Conservation (phyloP, 2,329 filamentous ascomycete species). For the Bipolaris zeicola region DNA sequence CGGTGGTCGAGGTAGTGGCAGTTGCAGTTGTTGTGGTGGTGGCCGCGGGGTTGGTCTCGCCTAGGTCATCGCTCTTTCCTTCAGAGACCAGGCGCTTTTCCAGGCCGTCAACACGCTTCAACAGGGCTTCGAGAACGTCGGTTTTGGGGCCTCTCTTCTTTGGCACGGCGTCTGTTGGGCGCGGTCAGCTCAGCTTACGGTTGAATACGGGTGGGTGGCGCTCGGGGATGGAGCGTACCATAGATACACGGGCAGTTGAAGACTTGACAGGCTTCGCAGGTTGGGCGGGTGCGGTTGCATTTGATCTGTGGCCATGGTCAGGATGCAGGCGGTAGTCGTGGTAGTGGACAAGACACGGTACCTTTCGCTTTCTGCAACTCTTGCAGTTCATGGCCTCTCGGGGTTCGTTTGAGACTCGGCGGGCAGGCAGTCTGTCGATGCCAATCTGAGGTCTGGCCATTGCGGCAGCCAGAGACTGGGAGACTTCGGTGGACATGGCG, state of each 20-base stretch:
- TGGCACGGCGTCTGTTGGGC: slow-evolving; percentile 73
- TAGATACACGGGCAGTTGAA: slow-evolving; percentile 90
- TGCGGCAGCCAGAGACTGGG: slow-evolving; percentile 41
- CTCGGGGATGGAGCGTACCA: slow-evolving; percentile 58
- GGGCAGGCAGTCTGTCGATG: slow-evolving; percentile 77
- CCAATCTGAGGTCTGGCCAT: slow-evolving; percentile 79
- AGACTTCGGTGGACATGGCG: slow-evolving; percentile 42
- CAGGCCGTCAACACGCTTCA: slow-evolving; percentile 84
- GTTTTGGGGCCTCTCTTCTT: slow-evolving; percentile 92
- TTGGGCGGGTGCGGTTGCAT: slow-evolving; percentile 82
- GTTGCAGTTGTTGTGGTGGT: background rate
- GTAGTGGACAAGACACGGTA: slow-evolving; percentile 44
- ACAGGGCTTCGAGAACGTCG: slow-evolving; percentile 80
- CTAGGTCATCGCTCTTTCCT: slow-evolving; percentile 52
- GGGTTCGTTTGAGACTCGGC: slow-evolving; percentile 74
- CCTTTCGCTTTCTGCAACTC: slow-evolving; percentile 90
- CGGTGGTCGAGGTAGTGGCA: slow-evolving; percentile 7
- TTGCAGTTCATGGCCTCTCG: slow-evolving; percentile 96
- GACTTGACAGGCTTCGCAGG: slow-evolving; percentile 86
- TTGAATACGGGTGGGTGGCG: background rate
- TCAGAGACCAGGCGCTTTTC: slow-evolving; percentile 74
- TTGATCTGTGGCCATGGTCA: slow-evolving; percentile 70
- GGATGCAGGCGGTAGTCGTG: background rate
- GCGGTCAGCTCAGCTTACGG: slow-evolving; percentile 24
- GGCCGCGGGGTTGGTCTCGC: slow-evolving; percentile 20